Percentiles rank a stretch among this genome's conserved stretches.
phyloP scores from a whole-genome alignment of 768 basidiomycete genomes.

The Postia placenta region DNA sequence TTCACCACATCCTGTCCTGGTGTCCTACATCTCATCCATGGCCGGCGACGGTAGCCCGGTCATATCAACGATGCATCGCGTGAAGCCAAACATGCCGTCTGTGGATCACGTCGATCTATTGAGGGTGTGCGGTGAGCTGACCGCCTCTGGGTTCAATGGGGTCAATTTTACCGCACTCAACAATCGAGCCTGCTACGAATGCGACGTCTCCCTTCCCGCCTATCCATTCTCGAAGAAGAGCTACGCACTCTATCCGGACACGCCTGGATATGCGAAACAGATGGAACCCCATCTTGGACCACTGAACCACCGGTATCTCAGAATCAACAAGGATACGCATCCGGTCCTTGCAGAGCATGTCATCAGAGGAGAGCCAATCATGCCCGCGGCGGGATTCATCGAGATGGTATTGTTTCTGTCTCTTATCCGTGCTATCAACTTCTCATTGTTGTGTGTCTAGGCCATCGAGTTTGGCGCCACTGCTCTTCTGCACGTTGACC shows the following conservation, averaged over 20 bases:
- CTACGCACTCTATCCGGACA: constrained; percentile 18
- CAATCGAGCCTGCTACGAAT: neutral
- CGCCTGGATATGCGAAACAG: constrained; percentile 14
- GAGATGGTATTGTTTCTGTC: constrained; percentile 27
- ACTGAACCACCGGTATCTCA: constrained; percentile 29
- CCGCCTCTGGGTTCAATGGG: constrained; percentile 23
- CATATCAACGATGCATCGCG: constrained; percentile 23
- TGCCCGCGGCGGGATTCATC: constrained; percentile 40
- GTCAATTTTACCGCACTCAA: constrained; percentile 26
- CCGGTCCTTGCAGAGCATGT: constrained; percentile 39
- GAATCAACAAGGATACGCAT: constrained; percentile 31
- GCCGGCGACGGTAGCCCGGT: constrained; percentile 15
- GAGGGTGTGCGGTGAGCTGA: constrained; percentile 23
- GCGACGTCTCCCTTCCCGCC: neutral
- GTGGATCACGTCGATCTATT: constrained; percentile 24
- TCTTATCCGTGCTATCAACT: neutral
- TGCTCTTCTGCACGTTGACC: constrained; percentile 22
- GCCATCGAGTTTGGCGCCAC: constrained; percentile 30
- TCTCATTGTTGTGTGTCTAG: constrained; percentile 18
- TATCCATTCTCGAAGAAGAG: constrained; percentile 29
- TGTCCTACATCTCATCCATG: constrained; percentile 25
- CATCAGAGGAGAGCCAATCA: constrained; percentile 38
- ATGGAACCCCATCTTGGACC: constrained; percentile 27
- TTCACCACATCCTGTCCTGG: constrained; percentile 33
- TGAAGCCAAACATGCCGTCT: constrained; percentile 13